Evolutionary conservation across 495 filamentous ascomycete species (phyloP).

Genomic region (Podospora australis): DNA sequence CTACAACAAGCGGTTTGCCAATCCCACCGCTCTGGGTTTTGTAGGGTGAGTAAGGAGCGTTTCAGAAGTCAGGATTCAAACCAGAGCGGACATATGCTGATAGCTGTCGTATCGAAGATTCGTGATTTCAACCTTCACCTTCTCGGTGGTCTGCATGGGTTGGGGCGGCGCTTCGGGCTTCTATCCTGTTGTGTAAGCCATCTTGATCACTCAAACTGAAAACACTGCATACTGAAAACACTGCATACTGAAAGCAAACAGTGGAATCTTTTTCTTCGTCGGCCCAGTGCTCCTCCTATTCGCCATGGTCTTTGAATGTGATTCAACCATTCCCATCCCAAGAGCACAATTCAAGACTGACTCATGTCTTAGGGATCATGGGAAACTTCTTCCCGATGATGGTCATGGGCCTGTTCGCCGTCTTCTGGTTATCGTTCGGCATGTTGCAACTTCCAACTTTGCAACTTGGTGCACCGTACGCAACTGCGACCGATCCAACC

Average conservation of each 20-base stretch:
- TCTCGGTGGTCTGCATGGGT: constrained; percentile 46
- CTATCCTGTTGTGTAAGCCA: constrained; percentile 42
- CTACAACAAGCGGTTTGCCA: constrained; percentile 45
- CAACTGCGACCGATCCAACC: constrained; percentile 36
- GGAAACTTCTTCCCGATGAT: constrained; percentile 53
- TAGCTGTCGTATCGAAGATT: constrained; percentile 34
- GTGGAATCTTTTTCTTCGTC: constrained; percentile 52
- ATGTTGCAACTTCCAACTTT: constrained; percentile 47
- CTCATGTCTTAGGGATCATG: constrained; percentile 27
- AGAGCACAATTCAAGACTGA: background rate
- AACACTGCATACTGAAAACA: too few species aligned
- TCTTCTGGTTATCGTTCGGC: constrained; percentile 52
- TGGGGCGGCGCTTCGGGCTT: constrained; percentile 47
- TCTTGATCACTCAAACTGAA: too few species aligned
- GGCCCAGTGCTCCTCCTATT: constrained; percentile 43
- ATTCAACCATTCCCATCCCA: background rate
- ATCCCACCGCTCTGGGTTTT: constrained; percentile 48
- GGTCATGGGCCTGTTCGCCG: constrained; percentile 50
- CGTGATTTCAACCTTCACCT: constrained; percentile 43
- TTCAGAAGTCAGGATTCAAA: background rate
- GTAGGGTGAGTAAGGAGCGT: constrained; percentile 31
- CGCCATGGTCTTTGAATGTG: constrained; percentile 43
- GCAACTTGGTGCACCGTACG: constrained; percentile 41
- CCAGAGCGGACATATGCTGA: background rate
- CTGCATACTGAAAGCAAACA: constrained; percentile 15